phyloP scores from a whole-genome alignment of 306 rosid species.

The Rubus idaeus region DNA sequence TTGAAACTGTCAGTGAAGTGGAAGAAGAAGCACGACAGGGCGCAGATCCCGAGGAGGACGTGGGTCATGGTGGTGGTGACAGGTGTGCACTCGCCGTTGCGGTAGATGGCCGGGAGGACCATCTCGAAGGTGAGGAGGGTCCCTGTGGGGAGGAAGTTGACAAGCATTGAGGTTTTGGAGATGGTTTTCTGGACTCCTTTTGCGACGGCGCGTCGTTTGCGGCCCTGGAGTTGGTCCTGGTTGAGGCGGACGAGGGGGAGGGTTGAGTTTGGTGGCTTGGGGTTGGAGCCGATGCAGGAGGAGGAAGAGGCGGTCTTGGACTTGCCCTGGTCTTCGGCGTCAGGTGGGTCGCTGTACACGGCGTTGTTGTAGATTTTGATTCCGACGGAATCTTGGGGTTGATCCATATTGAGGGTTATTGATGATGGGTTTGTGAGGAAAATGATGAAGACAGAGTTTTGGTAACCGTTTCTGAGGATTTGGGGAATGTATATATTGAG shows the following conservation, averaged over 20 bases:
- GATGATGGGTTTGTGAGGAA: background rate
- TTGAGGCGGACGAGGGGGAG: constrained; percentile 9
- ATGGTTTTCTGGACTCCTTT: constrained; percentile 79
- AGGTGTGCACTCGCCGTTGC: constrained; percentile 51
- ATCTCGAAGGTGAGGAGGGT: constrained; percentile 79
- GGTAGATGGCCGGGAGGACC: constrained; percentile 71
- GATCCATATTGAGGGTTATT: constrained; percentile 4
- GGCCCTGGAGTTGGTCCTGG: constrained; percentile 18
- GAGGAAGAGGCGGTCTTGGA: background rate
- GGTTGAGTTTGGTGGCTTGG: constrained; percentile 13
- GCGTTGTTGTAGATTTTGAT: constrained; percentile 61
- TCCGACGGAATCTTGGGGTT: constrained; percentile 23
- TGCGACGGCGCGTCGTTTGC: constrained; percentile 58
- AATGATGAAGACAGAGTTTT: background rate
- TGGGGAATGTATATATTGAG: background rate
- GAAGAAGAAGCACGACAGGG: constrained; percentile 77
- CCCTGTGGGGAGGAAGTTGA: constrained; percentile 79
- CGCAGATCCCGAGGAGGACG: constrained; percentile 42
- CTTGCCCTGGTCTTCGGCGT: constrained; percentile 7
- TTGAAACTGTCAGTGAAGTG: constrained; percentile 72
- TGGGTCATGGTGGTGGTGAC: constrained; percentile 51
- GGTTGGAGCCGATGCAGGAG: constrained; percentile 2
- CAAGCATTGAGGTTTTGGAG: constrained; percentile 63
- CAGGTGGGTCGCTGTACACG: constrained; percentile 6
- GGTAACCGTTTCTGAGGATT: background rate